These are phyloP conservation scores for Hanseniaspora occidentalis DNA, from an alignment of 805 yeast species.

Conservation along the genomic window DNA sequence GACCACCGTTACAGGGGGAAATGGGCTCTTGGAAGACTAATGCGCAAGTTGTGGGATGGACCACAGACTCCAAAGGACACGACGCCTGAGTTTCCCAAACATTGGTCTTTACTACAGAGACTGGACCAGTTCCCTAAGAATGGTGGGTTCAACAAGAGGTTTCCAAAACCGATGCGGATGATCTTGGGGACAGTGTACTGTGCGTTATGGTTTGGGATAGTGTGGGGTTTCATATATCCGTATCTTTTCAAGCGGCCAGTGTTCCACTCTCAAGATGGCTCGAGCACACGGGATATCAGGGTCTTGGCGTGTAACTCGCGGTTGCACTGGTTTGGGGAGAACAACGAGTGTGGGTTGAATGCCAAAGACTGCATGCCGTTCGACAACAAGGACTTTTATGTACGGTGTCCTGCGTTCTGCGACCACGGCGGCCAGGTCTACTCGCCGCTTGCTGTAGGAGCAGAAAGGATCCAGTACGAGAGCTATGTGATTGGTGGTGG, in stretches of 20 bases:
- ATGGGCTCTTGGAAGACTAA: slow-evolving; percentile 13
- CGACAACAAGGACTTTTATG: slow-evolving; percentile 32
- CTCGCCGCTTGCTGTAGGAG: slow-evolving; percentile 65
- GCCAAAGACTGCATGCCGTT: slow-evolving; percentile 47
- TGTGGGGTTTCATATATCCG: slow-evolving; percentile 30
- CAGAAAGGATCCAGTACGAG: slow-evolving; percentile 49
- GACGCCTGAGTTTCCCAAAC: slow-evolving; percentile 29
- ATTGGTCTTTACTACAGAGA: slow-evolving; percentile 11
- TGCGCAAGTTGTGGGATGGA: slow-evolving; percentile 40
- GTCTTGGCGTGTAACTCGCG: slow-evolving; percentile 26
- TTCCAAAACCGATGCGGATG: slow-evolving; percentile 22
- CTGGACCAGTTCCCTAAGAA: slow-evolving; percentile 36
- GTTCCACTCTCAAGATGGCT: slow-evolving; percentile 7
- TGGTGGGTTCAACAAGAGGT: too few species aligned
- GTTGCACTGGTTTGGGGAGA: slow-evolving; percentile 62
- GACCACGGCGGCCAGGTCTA: slow-evolving; percentile 67
- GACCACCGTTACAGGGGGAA: too few species aligned
- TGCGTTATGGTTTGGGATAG: slow-evolving; percentile 33
- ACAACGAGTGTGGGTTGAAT: slow-evolving; percentile 55
- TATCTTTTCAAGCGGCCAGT: slow-evolving; percentile 33
- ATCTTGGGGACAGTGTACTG: slow-evolving; percentile 29
- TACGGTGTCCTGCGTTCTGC: slow-evolving; percentile 85
- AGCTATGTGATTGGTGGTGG: slow-evolving; percentile 78
- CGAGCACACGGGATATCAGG: slow-evolving; percentile 20
- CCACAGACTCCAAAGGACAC: slow-evolving; percentile 37